These are phyloP conservation scores for Steccherinum ochraceum DNA, from an alignment of 768 basidiomycete species.

Conservation along the genomic window DNA sequence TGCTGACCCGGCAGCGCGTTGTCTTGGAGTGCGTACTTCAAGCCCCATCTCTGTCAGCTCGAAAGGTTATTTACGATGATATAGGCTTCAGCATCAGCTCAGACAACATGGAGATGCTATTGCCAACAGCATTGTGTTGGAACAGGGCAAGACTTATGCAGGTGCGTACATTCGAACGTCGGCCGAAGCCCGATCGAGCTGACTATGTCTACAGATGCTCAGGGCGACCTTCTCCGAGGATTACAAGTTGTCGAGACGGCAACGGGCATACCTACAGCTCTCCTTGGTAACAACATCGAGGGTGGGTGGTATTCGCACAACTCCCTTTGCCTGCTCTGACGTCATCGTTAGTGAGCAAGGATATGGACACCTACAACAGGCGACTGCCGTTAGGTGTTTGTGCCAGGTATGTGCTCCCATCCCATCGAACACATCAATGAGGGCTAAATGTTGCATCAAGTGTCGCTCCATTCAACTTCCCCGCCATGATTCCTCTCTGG, in stretches of 20 bases:
- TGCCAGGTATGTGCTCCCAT: slow-evolving; percentile 38
- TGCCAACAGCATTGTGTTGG: slow-evolving; percentile 84
- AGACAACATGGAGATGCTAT: slow-evolving; percentile 82
- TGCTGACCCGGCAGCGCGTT: slow-evolving; percentile 83
- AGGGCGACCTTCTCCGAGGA: slow-evolving; percentile 90
- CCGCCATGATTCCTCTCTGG: slow-evolving; percentile 97
- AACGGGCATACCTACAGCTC: slow-evolving; percentile 70
- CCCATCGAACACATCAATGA: not conserved
- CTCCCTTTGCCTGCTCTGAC: no score
- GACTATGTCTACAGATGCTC: slow-evolving; percentile 62
- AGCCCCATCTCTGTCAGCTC: not conserved
- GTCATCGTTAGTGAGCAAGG: slow-evolving; percentile 65
- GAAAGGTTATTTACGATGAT: not conserved
- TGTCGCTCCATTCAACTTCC: slow-evolving; percentile 86
- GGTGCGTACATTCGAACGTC: slow-evolving; percentile 39
- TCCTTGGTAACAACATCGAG: slow-evolving; percentile 92
- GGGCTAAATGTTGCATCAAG: slow-evolving; percentile 26
- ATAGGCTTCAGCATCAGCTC: slow-evolving; percentile 80
- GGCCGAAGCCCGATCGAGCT: not conserved
- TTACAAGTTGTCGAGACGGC: slow-evolving; percentile 85
- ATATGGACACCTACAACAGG: slow-evolving; percentile 93
- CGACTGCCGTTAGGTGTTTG: slow-evolving; percentile 84
- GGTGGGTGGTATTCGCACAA: slow-evolving; percentile 40
- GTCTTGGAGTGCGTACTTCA: slow-evolving; percentile 72
- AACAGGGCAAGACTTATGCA: slow-evolving; percentile 92